phyloP scores from a whole-genome alignment of 768 basidiomycete species.

The Lentinula sp. region DNA sequence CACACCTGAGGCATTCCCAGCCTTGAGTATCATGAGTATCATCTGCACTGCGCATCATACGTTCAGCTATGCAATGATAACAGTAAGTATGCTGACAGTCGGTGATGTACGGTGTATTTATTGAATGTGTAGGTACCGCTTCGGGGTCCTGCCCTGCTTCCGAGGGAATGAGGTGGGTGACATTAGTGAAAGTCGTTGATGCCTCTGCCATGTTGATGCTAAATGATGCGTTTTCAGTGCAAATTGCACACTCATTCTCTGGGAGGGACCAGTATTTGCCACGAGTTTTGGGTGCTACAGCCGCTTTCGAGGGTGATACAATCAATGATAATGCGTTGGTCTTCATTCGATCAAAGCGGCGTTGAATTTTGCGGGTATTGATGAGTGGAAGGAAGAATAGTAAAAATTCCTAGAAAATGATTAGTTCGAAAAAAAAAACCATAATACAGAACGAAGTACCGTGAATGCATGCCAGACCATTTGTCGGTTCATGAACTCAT shows the following conservation, averaged over 20 bases:
- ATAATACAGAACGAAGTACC: conserved; percentile 37
- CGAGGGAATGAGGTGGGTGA: conserved; percentile 16
- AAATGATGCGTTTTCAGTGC: conserved; percentile 68
- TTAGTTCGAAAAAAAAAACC: not conserved
- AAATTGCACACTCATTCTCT: conserved; percentile 82
- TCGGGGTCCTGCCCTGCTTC: conserved; percentile 30
- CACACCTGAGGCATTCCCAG: conserved; percentile 87
- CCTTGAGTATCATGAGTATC: conserved; percentile 49
- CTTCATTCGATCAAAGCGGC: conserved; percentile 38
- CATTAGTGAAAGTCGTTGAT: conserved; percentile 37
- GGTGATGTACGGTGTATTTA: conserved; percentile 78
- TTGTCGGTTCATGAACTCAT: conserved; percentile 99
- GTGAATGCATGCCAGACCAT: conserved; percentile 99
- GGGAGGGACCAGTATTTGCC: conserved; percentile 72
- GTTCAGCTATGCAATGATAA: conserved; percentile 87
- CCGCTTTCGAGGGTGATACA: conserved; percentile 14
- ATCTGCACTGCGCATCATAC: conserved; percentile 67
- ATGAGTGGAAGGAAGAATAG: conserved; percentile 87
- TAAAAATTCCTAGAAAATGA: conserved; percentile 74
- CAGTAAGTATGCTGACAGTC: conserved; percentile 87
- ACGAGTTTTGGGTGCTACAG: conserved; percentile 11
- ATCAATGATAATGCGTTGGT: conserved; percentile 22
- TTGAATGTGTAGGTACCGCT: conserved; percentile 45
- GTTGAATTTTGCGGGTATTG: conserved; percentile 58
- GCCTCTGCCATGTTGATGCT: conserved; percentile 51